phyloP scores from a whole-genome alignment of 257 asterid genomes.

The Scutellaria barbata region DNA sequence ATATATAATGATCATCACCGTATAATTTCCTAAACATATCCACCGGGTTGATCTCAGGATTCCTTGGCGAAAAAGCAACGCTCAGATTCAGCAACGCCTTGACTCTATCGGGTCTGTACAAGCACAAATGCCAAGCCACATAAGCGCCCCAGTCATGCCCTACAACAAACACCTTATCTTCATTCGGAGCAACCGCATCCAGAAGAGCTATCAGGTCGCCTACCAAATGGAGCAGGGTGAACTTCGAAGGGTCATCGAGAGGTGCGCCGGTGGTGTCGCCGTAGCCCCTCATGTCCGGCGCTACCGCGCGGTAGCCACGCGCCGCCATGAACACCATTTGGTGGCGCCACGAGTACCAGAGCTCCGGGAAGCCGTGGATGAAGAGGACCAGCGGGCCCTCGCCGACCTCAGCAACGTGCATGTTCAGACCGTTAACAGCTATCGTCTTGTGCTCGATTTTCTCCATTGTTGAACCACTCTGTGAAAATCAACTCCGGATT shows the following conservation, averaged over 20 bases:
- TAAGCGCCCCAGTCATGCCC: constrained; percentile 89
- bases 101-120: constrained; percentile 64
- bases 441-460: constrained; percentile 57
- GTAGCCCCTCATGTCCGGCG: constrained; percentile 75
- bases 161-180: constrained; percentile 66
- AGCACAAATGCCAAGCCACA: constrained; percentile 64
- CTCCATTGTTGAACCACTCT: constrained; percentile 45
- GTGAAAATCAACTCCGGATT: no score
- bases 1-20: constrained; percentile 66
- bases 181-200: constrained; percentile 47
- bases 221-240: constrained; percentile 51
- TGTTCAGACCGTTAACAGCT: constrained; percentile 53
- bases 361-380: constrained; percentile 62
- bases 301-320: constrained; percentile 66
- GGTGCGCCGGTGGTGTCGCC: constrained; percentile 79
- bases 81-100: constrained; percentile 60
- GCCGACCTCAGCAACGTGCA: constrained; percentile 72
- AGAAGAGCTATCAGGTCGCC: constrained; percentile 65
- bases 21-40: constrained; percentile 32
- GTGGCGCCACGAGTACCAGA: constrained; percentile 69
- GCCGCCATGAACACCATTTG: constrained; percentile 67
- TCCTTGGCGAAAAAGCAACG: constrained; percentile 50
- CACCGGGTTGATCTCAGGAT: constrained; percentile 37
- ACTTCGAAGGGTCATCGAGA: constrained; percentile 51
- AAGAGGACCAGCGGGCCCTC: constrained; percentile 72